These are phyloP conservation scores for Cryptosporidium sp. DNA, from an alignment of 169 alveolate species.

Conservation along the genomic window DNA sequence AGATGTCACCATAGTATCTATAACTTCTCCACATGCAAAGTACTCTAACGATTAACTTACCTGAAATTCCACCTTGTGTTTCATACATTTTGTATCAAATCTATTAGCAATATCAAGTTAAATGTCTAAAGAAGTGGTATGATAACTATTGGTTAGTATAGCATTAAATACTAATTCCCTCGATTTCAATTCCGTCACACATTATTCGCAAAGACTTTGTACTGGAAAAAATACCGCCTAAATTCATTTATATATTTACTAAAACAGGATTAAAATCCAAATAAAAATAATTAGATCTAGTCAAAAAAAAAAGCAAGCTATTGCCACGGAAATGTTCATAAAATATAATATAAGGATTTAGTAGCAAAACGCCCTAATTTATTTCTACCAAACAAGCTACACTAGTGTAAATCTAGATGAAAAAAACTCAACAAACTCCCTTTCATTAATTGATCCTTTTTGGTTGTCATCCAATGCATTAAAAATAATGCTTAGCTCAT, in stretches of 20 bases:
- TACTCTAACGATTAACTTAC: neutral
- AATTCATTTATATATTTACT: neutral
- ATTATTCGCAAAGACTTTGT: conserved; percentile 1
- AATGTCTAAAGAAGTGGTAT: neutral
- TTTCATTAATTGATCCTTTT: conserved; percentile 89
- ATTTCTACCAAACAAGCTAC: neutral
- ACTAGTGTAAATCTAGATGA: conserved; percentile 48
- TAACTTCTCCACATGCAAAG: neutral
- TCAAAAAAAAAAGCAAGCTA: neutral
- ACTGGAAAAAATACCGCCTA: conserved; percentile 32
- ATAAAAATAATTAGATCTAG: neutral
- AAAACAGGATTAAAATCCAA: too few species aligned
- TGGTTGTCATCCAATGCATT: conserved; percentile 92
- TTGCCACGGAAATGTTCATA: neutral
- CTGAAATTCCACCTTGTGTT: conserved; percentile 50
- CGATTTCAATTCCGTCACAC: neutral
- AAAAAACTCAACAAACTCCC: conserved; percentile 83
- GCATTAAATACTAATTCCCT: neutral
- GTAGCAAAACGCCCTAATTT: neutral
- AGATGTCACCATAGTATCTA: neutral
- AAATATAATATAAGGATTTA: neutral
- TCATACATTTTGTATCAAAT: conserved; percentile 6
- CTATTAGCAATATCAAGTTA: neutral
- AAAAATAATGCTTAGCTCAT: conserved; percentile 87
- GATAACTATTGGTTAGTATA: neutral